Base-by-base conservation (phyloP, 2,329 filamentous ascomycete genomes). In the Chalara sp. region DNA sequence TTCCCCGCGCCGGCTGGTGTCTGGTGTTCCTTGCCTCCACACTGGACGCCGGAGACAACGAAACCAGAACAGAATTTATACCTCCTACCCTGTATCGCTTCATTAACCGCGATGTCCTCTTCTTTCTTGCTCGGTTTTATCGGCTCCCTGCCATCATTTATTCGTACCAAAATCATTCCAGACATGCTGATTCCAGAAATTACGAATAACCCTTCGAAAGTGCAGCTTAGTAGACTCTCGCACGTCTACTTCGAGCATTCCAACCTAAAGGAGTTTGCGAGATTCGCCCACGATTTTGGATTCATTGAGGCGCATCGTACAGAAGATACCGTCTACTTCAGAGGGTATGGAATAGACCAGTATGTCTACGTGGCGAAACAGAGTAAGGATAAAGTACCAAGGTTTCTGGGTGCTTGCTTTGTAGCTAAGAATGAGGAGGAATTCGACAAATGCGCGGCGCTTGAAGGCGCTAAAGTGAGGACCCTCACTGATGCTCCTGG, bases 401-500 rank as follows among this genome's bases (percentile, higher is more conserved):
- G 37, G 8, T 57, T 57, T 44, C 12, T 21, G 1, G 55, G 55
- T 5, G 44, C 42, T 11, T 47, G 47, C 21, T 57, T 48, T 32
- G 41, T 54, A 7, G 53, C 46, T 29, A 7, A 46, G 29, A 44
- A 39, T 10, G 29, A 51, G 45, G 49, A 46, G 31, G 55, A 57
- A 5, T 48, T 57, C 31, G 47, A 54, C 3, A 47, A 48, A 13
- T 51, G 51, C 5, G 46, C 50, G 10, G 45, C 46, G 32, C 47
- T 81, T 5, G 72, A 75, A 0, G 57, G 66, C 50, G 72, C 76
- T 2, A 71, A 71, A 2, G 67, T 81, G 6, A 69, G 76, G 52
- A 71, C 76, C 4, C 53, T 76, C 4, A 21, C 44, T 6, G 72
- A 76, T 50, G 74, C 73, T 0, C 79, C 79, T 0, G 78, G 79